A percentile compares a stretch with the other conserved stretches of the same genome.
phyloP scores from a whole-genome alignment of 306 rosid genomes.

The Citrullus mucosospermus region DNA sequence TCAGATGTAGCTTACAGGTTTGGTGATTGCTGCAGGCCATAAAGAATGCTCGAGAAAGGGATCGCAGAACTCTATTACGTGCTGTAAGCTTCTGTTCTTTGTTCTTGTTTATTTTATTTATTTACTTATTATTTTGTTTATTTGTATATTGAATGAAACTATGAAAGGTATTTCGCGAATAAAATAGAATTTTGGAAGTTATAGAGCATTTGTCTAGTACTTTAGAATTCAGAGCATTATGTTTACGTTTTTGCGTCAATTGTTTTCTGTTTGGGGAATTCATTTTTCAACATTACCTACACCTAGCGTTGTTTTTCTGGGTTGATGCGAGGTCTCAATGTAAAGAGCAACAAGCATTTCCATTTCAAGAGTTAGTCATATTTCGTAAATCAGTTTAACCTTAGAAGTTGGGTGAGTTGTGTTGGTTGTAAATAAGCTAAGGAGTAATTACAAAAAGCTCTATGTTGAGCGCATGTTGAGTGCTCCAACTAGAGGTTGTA shows the following conservation, averaged over 20 bases:
- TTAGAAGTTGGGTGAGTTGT: neutral
- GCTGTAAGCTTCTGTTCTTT: slow-evolving; percentile 43
- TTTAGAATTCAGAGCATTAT: neutral
- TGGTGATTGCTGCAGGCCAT: slow-evolving; percentile 41
- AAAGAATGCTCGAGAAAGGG: slow-evolving; percentile 77
- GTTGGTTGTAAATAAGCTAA: neutral
- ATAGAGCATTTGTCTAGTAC: neutral
- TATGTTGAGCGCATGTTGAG: too few relatives aligned
- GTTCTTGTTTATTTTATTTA: neutral
- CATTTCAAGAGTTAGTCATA: neutral
- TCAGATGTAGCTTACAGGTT: slow-evolving; percentile 7
- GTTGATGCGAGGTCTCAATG: neutral
- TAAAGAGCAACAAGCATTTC: neutral
- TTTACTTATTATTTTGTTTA: neutral
- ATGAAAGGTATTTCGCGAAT: neutral
- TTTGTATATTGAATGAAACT: neutral
- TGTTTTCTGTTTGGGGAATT: neutral
- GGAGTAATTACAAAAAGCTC: too few relatives aligned
- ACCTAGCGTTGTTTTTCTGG: neutral
- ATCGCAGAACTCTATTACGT: slow-evolving; percentile 56
- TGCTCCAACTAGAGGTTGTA: too few relatives aligned
- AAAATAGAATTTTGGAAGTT: neutral
- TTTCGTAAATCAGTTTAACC: neutral
- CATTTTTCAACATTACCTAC: neutral
- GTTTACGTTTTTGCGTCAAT: neutral